Evolutionary conservation across 140 eudicot genomes (phyloP).

Genomic region (Flaveria floridana): DNA sequence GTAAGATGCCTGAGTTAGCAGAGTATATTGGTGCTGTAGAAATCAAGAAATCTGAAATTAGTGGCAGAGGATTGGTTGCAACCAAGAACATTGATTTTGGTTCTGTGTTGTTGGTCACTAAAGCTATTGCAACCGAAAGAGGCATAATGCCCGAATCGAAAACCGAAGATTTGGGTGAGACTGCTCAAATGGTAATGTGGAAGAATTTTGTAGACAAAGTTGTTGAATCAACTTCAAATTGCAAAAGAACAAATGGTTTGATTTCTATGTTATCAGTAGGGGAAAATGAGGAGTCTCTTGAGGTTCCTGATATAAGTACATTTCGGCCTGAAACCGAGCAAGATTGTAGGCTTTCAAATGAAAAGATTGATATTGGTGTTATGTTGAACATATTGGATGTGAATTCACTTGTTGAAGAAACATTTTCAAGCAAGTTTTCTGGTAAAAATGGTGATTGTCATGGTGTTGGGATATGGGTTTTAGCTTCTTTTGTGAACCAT

Average conservation of each 20-base stretch:
- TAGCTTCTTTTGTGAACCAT: constrained; percentile 85
- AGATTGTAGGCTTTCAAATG: constrained; percentile 29
- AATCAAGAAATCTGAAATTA: constrained; percentile 77
- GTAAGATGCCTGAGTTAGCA: constrained; percentile 68
- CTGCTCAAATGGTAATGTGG: constrained; percentile 83
- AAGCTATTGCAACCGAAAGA: constrained; percentile 78
- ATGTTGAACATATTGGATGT: constrained; percentile 70
- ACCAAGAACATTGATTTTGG: constrained; percentile 73
- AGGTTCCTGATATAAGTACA: constrained; percentile 50
- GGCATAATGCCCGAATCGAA: constrained; percentile 62
- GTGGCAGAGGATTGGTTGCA: constrained; percentile 79
- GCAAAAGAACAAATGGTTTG: constrained; percentile 46
- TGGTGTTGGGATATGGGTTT: constrained; percentile 81
- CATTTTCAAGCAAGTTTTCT: constrained; percentile 55
- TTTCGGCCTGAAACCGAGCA: constrained; percentile 64
- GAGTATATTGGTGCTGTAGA: constrained; percentile 74
- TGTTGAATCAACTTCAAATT: constrained; percentile 50
- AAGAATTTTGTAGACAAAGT: constrained; percentile 79
- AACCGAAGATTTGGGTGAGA: constrained; percentile 46
- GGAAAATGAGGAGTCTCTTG: constrained; percentile 60
- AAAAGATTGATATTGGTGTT: constrained; percentile 40
- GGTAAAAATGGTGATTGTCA: constrained; percentile 65
- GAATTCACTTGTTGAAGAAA: constrained; percentile 77
- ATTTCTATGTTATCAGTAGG: constrained; percentile 62
- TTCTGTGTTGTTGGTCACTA: constrained; percentile 64